Conservation (phyloP, 768 basidiomycete species). For the Phlebiopsis flavidoalba region DNA sequence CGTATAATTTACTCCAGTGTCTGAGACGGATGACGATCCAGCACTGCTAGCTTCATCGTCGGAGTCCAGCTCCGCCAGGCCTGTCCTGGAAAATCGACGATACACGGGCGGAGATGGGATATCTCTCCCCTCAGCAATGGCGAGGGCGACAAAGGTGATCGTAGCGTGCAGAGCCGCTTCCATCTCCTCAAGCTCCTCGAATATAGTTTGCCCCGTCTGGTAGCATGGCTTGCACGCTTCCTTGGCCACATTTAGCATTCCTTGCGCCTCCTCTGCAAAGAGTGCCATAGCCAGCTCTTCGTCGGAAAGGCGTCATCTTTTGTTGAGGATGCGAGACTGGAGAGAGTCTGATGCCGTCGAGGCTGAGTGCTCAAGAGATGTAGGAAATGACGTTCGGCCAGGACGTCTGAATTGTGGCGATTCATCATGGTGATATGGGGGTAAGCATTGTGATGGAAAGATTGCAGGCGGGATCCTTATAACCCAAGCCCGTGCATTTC, state of each 20-base stretch:
- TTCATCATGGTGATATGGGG: not conserved
- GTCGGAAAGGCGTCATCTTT: slow-evolving; percentile 8
- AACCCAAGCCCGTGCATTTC: not conserved
- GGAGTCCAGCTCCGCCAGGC: not conserved
- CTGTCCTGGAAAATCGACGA: not conserved
- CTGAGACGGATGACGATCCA: not conserved
- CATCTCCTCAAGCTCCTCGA: slow-evolving; percentile 14
- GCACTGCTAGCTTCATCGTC: not conserved
- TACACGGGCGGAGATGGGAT: slow-evolving; percentile 11
- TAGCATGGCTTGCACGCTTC: slow-evolving; percentile 2
- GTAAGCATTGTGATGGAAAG: not conserved
- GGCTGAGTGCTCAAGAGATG: slow-evolving; percentile 11
- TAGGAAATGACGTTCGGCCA: slow-evolving; percentile 14
- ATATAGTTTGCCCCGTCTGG: not conserved
- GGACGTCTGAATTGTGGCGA: not conserved
- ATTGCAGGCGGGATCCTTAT: not conserved
- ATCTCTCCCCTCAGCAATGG: slow-evolving; percentile 15
- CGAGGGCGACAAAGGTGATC: slow-evolving; percentile 19
- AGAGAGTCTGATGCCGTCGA: slow-evolving; percentile 15
- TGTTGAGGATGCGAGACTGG: slow-evolving; percentile 1
- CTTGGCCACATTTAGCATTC: slow-evolving; percentile 11
- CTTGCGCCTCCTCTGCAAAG: slow-evolving; percentile 19
- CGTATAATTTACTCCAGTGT: not conserved
- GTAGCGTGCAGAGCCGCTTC: slow-evolving; percentile 18
- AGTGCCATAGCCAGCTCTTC: slow-evolving; percentile 19